Base-by-base conservation (phyloP, 768 basidiomycete genomes). In the Mrakia gelida region DNA sequence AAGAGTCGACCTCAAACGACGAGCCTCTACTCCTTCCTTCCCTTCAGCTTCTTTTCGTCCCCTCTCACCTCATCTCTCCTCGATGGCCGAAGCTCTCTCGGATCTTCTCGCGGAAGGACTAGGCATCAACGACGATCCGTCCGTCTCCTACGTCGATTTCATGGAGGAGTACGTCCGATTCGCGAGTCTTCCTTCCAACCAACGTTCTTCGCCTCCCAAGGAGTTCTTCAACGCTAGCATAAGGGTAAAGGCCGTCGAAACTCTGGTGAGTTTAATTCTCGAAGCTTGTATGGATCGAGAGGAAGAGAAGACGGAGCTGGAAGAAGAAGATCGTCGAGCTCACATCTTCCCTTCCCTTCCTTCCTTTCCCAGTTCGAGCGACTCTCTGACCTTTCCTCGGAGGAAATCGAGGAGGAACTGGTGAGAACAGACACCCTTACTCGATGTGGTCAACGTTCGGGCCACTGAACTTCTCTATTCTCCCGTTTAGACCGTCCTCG, bases 101-200 rank as follows among this genome's bases (percentile, higher is more conserved):
- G 67, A 38, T 41, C 67, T 70, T 21, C 67, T 70, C 38, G 67
- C 67, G 18, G 67, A 70, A 43, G 67, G 67, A 70, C 38, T 70
- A 21, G 67, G 67, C 9, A 43, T 70, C 67, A 43, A 70, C 67
- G 67, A 43, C 26, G 67, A 70, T 5, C 38, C 67, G 3, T 34
- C 34, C 11, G 67, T 41, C 7, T 43, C 67, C 7, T 70, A 70
- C 34, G 67, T 41, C 34, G 34, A 41, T 21, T 70, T 70, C 26
- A 34, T 70, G 38, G 41, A 41, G 10, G 41, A 70, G 9, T 70
- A 70, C 67, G 34, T 70, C 38, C 67, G 67, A 0, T 70, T 41
- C 38, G 67, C 34, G 23, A 26, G 34, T 10, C 67, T 70, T 21
- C 38, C 67, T 15, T 41, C 41, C 41, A 9, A n/a, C 41, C 26